Base-by-base conservation (phyloP, 1,284 basidiomycete genomes). In the Leccinum fallax region DNA sequence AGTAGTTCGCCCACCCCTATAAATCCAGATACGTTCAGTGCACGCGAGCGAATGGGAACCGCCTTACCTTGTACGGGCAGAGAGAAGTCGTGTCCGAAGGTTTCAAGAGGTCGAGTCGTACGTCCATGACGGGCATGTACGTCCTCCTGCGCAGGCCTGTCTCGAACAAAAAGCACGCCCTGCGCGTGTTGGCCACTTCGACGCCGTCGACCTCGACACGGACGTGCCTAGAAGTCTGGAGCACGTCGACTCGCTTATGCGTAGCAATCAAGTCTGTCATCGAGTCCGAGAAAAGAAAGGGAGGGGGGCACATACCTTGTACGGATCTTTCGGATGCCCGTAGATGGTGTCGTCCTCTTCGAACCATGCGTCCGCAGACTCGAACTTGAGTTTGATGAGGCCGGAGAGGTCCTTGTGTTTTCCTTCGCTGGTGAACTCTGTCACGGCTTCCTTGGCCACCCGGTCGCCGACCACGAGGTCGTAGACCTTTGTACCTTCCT, bases 321-420 rank as follows among this genome's bases (percentile, higher is more conserved):
- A 88, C 0, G 86, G 86, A 69, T 89, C 86, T 66, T 85, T 88
- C 7, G 86, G 84, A 65, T 89, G 87, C 2, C 80, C 77, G 60
- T 79, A 85, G 38, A 88, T 80, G 62, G 83, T 71, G 60, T 89
- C 85, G 51, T 88, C 86, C 65, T 89, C 87, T 73, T 89, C 86
- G 59, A 88, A 86, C 87, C 87, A 88, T 2, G 81, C 80, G 64
- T 87, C 85, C 70, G 82, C 80, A 15, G 79, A 79, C 19, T 71
- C 71, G 61, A 86, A 87, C 15, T 73, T 69, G 62, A 89, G 70
- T 60, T 80, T 83, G 34, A 83, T 73, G 28, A 87, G 74, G 1
- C 82, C 83, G 13, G 74, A 72, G 13, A 87, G 72, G 9, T 82
- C 80, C 21, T 73, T 75, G 43, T 69, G 65, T 69, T 66, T 58